phyloP scores from a whole-genome alignment of 169 alveolate genomes.

The Theileria equi region DNA sequence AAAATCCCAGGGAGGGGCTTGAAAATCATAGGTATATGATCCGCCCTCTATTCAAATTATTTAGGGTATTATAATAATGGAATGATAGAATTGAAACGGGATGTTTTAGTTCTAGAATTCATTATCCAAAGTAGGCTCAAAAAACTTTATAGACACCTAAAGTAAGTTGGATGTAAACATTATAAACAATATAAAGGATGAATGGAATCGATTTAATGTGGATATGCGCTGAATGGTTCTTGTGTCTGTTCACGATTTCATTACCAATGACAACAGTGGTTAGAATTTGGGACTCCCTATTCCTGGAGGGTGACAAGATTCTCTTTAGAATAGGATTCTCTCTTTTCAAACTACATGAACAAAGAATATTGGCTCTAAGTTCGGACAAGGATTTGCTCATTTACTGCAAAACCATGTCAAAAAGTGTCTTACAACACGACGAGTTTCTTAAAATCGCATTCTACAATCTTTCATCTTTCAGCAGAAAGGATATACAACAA shows the following conservation, averaged over 20 bases:
- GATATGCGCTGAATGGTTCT: constrained; percentile 82
- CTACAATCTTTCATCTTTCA: constrained; percentile 67
- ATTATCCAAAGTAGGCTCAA: constrained; percentile 67
- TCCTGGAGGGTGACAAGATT: constrained; percentile 82
- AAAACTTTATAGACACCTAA: constrained; percentile 63
- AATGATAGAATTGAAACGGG: constrained; percentile 78
- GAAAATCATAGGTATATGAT: constrained; percentile 63
- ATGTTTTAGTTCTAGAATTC: constrained; percentile 75
- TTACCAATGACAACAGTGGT: constrained; percentile 80
- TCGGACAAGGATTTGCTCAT: constrained; percentile 62
- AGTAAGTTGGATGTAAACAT: constrained; percentile 40
- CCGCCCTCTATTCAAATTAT: background rate
- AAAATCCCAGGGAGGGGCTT: constrained; percentile 71
- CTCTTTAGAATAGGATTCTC: constrained; percentile 78
- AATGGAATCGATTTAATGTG: constrained; percentile 76
- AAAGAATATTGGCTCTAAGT: constrained; percentile 49
- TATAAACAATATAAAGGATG: constrained; percentile 41
- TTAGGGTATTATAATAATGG: constrained; percentile 78
- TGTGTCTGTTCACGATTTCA: constrained; percentile 75
- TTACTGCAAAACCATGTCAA: constrained; percentile 64
- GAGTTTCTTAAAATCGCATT: constrained; percentile 70
- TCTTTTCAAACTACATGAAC: constrained; percentile 71
- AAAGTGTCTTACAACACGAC: constrained; percentile 68
- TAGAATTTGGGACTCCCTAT: constrained; percentile 81
- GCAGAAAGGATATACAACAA: constrained; percentile 66